Conservation (phyloP, 768 basidiomycete genomes). For the Suillus clintonianus region DNA sequence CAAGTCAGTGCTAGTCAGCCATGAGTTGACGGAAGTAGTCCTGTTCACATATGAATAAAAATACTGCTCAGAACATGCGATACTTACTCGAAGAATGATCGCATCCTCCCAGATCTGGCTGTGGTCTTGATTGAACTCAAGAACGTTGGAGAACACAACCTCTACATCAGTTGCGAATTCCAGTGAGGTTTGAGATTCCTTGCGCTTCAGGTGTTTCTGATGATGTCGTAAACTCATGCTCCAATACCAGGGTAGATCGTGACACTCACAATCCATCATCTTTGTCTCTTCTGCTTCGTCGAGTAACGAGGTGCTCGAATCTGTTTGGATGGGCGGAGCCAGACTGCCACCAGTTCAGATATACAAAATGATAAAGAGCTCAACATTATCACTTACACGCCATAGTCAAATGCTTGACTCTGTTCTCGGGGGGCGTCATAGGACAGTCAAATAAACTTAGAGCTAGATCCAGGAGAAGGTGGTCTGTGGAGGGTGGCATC, state of each 20-base stretch:
- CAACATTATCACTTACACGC: conserved; percentile 59
- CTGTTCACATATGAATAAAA: conserved; percentile 38
- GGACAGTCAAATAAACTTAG: no score
- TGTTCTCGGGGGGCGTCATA: no score
- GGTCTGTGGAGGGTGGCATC: no score
- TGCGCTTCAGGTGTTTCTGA: conserved; percentile 80
- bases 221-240: conserved; percentile 1
- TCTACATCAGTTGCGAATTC: conserved; percentile 88
- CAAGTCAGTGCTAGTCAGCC: conserved; percentile 78
- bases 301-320: conserved; percentile 93
- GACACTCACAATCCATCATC: conserved; percentile 80
- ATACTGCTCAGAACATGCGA: conserved; percentile 2
- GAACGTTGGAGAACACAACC: conserved; percentile 87
- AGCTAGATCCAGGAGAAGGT: no score
- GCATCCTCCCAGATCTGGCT: conserved; percentile 85
- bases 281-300: conserved; percentile 89
- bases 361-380: conserved; percentile 10
- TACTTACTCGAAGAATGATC: conserved; percentile 57
- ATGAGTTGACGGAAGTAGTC: conserved; percentile 74
- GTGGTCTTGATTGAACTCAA: conserved; percentile 85
- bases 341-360: conserved; percentile 54
- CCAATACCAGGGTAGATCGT: background rate
- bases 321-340: conserved; percentile 94
- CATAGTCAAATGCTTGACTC: conserved; percentile 94
- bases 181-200: conserved; percentile 66